These are phyloP conservation scores for Escallonia herrerae DNA, from an alignment of 129 eudicot genomes.

Conservation along the genomic window DNA sequence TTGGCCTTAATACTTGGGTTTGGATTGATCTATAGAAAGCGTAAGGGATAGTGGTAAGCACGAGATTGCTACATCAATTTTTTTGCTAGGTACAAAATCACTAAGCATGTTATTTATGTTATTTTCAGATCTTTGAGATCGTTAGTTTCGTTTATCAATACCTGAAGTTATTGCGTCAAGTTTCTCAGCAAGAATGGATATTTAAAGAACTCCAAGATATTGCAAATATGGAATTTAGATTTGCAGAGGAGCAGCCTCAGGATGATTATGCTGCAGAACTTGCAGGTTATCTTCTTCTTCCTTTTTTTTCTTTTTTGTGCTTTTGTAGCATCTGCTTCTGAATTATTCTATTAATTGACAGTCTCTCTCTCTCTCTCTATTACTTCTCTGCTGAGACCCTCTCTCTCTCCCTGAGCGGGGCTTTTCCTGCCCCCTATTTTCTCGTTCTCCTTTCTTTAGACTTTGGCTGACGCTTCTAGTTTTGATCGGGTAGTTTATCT, in stretches of 20 bases:
- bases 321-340: neutral
- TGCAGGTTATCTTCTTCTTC: slow-evolving; percentile 50
- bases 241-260: slow-evolving; percentile 94
- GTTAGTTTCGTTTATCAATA: slow-evolving; percentile 86
- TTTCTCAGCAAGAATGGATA: slow-evolving; percentile 91
- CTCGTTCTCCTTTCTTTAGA: neutral
- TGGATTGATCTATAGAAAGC: no score
- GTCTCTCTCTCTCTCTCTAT: no score
- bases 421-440: neutral
- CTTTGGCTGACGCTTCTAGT: no score
- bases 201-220: slow-evolving; percentile 92
- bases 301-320: neutral
- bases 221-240: slow-evolving; percentile 85
- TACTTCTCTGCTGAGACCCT: no score
- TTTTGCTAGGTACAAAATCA: no score
- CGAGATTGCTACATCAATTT: no score
- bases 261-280: slow-evolving; percentile 98
- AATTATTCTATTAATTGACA: no score
- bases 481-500: no score
- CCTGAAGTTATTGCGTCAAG: slow-evolving; percentile 64
- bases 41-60: no score
- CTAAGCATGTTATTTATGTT: no score
- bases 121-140: slow-evolving; percentile 61
- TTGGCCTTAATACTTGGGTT: no score
- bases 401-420: no score